Evolutionary conservation across 768 basidiomycete genomes (phyloP).

Genomic region (Lentinula detonsa): DNA sequence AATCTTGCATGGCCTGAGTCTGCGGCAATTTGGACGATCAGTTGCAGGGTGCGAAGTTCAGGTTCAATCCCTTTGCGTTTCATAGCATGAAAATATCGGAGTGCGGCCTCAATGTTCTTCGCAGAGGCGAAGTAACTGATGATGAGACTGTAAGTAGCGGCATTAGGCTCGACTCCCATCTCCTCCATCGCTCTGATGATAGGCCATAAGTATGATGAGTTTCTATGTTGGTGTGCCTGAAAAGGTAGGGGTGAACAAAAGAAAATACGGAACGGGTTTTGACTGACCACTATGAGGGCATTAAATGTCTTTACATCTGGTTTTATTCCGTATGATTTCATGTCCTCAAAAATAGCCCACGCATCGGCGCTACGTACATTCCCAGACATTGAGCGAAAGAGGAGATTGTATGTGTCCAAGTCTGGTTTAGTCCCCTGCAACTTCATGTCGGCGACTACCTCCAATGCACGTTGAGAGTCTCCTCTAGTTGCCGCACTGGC

Average conservation of each 20-base stretch:
- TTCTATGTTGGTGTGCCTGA: conserved; percentile 41
- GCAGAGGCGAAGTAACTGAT: conserved; percentile 39
- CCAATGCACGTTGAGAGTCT: conserved; percentile 34
- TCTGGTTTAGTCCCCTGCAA: conserved; percentile 44
- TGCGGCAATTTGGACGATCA: conserved; percentile 49
- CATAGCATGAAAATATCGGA: conserved; percentile 61
- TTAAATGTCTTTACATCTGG: conserved; percentile 52
- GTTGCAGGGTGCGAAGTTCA: conserved; percentile 40
- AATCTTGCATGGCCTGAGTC: conserved; percentile 51
- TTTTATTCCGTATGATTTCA: conserved; percentile 42
- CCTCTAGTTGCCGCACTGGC: conserved; percentile 28
- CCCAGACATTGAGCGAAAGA: conserved; percentile 44
- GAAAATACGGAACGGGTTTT: not conserved
- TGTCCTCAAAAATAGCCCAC: conserved; percentile 66
- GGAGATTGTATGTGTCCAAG: conserved; percentile 45
- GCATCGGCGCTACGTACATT: conserved; percentile 44
- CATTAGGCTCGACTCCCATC: conserved; percentile 41
- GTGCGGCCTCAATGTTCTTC: conserved; percentile 58
- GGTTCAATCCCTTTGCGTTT: conserved; percentile 43
- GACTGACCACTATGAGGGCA: conserved; percentile 50
- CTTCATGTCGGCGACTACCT: conserved; percentile 55
- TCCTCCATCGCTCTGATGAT: conserved; percentile 53
- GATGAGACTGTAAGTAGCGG: conserved; percentile 46
- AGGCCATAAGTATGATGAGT: conserved; percentile 36
- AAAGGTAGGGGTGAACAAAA: conserved; percentile 9